Evolutionary conservation across 2,329 filamentous ascomycete species (phyloP).

Genomic region (Colletotrichum falcatum): DNA sequence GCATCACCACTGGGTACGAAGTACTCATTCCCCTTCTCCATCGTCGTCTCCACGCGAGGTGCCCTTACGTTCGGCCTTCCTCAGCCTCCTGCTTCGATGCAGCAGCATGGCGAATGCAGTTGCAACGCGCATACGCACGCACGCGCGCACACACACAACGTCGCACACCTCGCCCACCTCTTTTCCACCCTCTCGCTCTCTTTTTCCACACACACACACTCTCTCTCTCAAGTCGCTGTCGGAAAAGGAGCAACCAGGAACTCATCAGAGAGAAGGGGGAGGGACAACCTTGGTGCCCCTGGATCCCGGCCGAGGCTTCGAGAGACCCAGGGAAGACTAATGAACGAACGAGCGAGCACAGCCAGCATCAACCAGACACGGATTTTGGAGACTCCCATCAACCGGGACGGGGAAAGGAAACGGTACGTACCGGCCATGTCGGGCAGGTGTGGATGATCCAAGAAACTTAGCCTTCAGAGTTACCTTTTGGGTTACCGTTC

Average conservation of each 20-base stretch:
- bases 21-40: not conserved
- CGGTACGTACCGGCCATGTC: conserved; percentile 26
- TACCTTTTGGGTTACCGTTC: conserved; percentile 37
- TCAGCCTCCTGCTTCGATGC: conserved; percentile 11
- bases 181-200: no score
- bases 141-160: not conserved
- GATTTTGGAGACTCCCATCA: conserved; percentile 30
- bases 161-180: not conserved
- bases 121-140: not conserved
- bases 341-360: conserved; percentile 30
- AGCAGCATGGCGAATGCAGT: conserved; percentile 10
- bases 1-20: not conserved
- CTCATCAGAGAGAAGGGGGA: not conserved
- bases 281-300: conserved; percentile 32
- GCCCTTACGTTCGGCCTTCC: conserved; percentile 2
- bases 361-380: conserved; percentile 38
- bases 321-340: conserved; percentile 26
- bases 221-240: conserved; percentile 8
- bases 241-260: conserved; percentile 27
- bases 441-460: conserved; percentile 39
- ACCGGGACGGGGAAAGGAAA: conserved; percentile 29
- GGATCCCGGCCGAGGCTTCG: conserved; percentile 28
- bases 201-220: not conserved
- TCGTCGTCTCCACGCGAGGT: conserved; percentile 3
- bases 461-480: conserved; percentile 40